Conservation (phyloP, 106 monocot genomes). For the Dactylorhiza incarnata region DNA sequence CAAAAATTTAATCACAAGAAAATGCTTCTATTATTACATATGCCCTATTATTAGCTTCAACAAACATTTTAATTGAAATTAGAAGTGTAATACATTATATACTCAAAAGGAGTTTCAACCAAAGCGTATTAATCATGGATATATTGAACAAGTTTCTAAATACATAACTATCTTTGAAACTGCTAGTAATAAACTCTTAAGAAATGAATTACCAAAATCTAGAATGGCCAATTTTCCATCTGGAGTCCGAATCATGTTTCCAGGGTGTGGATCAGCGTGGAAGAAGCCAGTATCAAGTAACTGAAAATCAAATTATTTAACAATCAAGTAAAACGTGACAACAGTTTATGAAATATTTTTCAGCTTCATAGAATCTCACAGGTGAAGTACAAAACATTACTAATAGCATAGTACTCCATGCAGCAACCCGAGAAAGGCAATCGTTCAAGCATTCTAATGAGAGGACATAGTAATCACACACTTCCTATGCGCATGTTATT, state of each 20-base stretch:
- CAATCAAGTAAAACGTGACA: conserved; percentile 6
- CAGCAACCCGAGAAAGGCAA: neutral
- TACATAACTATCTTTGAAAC: neutral
- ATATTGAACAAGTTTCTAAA: neutral
- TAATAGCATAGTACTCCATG: neutral
- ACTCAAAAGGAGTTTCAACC: neutral
- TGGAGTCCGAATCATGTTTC: conserved; percentile 99
- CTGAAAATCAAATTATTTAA: conserved; percentile 33
- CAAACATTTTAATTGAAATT: neutral
- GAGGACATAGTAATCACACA: neutral
- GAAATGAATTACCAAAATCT: conserved; percentile 76
- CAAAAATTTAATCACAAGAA: neutral
- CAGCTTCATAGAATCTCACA: neutral
- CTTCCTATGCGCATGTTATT: neutral
- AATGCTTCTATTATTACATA: neutral
- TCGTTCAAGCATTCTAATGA: neutral
- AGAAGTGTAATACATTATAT: neutral
- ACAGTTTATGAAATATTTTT: neutral
- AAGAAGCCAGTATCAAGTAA: conserved; percentile 97
- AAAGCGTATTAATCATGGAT: neutral
- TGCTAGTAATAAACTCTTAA: neutral
- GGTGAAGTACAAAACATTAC: neutral
- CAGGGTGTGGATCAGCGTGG: conserved; percentile 99
- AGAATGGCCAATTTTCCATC: conserved; percentile 98
- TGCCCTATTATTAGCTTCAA: neutral